Evolutionary conservation across 202 grass and related monocot genomes (phyloP).

Genomic region (Elaeis oleifera): DNA sequence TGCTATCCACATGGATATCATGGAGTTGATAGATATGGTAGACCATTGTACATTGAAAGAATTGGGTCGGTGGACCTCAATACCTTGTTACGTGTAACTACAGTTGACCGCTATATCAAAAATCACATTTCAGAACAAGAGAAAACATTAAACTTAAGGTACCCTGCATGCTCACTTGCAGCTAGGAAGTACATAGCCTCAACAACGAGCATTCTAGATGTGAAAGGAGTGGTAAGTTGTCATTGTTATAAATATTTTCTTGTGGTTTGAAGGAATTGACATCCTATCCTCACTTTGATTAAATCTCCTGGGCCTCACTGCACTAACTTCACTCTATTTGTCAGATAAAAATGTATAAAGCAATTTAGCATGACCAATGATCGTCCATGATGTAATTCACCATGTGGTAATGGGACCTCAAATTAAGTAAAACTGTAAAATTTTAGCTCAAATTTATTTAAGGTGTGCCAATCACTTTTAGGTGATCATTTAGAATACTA

Average conservation of each 20-base stretch:
- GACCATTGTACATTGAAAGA: slow-evolving; percentile 80
- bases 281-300: no score
- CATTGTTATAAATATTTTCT: slow-evolving; percentile 3
- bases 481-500: no score
- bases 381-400: no score
- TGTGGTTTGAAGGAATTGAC: background rate
- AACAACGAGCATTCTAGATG: slow-evolving; percentile 75
- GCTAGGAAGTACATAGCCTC: slow-evolving; percentile 70
- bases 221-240: slow-evolving; percentile 75
- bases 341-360: no score
- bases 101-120: slow-evolving; percentile 68
- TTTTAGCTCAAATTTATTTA: no score
- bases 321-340: no score
- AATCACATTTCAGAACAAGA: slow-evolving; percentile 93
- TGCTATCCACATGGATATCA: slow-evolving; percentile 93
- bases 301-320: no score
- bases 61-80: slow-evolving; percentile 64
- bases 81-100: slow-evolving; percentile 52
- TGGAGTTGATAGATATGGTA: slow-evolving; percentile 83
- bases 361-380: no score
- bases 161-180: slow-evolving; percentile 74
- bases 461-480: no score
- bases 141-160: slow-evolving; percentile 77
- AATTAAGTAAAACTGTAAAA: no score
- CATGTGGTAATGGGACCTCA: no score